phyloP scores from a whole-genome alignment of 805 yeast species.

The Teunomyces gatunensis region DNA sequence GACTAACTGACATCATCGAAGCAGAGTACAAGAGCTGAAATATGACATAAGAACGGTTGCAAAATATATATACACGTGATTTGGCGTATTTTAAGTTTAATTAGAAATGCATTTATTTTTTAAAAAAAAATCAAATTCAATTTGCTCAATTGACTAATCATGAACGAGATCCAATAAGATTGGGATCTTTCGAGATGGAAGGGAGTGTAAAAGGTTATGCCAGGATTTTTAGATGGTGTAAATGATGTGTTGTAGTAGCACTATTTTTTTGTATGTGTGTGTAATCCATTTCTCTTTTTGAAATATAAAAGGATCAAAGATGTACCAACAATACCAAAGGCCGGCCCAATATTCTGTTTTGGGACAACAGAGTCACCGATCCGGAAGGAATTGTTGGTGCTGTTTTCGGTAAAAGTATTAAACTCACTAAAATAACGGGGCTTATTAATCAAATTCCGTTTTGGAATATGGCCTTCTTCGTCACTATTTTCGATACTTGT shows the following conservation, averaged over 20 bases:
- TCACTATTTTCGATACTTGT: conserved; percentile 18
- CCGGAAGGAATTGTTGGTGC: no score
- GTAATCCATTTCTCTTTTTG: conserved; percentile 6
- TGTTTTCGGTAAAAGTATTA: not conserved
- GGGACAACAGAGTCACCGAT: no score
- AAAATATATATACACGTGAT: not conserved
- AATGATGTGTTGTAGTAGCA: not conserved
- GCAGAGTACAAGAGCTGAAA: not conserved
- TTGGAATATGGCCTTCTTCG: conserved; percentile 1
- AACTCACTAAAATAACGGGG: not conserved
- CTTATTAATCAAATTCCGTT: not conserved
- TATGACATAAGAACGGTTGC: not conserved
- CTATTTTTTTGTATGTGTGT: not conserved
- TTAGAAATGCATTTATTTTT: not conserved
- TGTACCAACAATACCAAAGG: conserved; percentile 16
- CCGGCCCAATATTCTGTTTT: conserved; percentile 17
- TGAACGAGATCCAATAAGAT: not conserved
- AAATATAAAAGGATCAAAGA: conserved; percentile 17
- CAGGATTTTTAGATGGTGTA: not conserved
- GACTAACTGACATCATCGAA: no score
- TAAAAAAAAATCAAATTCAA: no score
- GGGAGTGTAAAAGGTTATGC: no score
- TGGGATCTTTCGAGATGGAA: not conserved
- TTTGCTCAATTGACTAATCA: no score
- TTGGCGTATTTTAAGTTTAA: not conserved